Percentiles rank a stretch among this genome's conserved stretches.
These are phyloP conservation scores for Saccharomycopsis olivae DNA, from an alignment of 805 yeast species.

Conservation along the genomic window DNA sequence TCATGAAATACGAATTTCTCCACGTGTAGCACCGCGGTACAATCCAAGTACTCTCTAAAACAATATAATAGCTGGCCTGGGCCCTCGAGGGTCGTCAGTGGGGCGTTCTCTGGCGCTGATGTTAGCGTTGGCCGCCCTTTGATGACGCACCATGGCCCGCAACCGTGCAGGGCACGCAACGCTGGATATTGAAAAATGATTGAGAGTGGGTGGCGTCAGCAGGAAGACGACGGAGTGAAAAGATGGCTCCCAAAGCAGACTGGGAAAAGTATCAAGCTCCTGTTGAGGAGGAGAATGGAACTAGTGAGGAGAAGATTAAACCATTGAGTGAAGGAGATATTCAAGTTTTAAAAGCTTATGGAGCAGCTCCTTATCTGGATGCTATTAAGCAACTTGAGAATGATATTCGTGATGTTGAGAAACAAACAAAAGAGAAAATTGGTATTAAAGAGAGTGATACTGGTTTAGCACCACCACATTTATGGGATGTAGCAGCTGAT, in stretches of 20 bases:
- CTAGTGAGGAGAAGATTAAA: constrained; percentile 58
- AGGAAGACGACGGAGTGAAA: too few species aligned
- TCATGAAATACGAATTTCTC: too few species aligned
- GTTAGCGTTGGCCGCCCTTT: too few species aligned
- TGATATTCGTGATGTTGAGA: constrained; percentile 77
- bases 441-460: constrained; percentile 95
- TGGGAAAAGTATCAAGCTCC: constrained; percentile 97
- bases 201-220: too few species aligned
- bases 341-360: constrained; percentile 92
- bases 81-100: too few species aligned
- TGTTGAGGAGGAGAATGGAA: constrained; percentile 47
- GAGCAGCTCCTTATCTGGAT: constrained; percentile 91
- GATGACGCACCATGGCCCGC: too few species aligned
- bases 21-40: too few species aligned
- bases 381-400: constrained; percentile 73
- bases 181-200: too few species aligned
- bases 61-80: too few species aligned
- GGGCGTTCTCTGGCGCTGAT: too few species aligned
- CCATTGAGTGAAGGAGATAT: constrained; percentile 96
- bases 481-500: constrained; percentile 98
- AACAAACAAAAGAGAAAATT: constrained; percentile 84
- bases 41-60: too few species aligned
- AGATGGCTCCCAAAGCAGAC: constrained; percentile 93
- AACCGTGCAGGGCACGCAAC: too few species aligned
- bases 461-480: constrained; percentile 92